Percentiles rank a stretch among this genome's conserved stretches.
Conservation (phyloP, 2,329 filamentous ascomycete species). For the Pyrenophora graminea region DNA sequence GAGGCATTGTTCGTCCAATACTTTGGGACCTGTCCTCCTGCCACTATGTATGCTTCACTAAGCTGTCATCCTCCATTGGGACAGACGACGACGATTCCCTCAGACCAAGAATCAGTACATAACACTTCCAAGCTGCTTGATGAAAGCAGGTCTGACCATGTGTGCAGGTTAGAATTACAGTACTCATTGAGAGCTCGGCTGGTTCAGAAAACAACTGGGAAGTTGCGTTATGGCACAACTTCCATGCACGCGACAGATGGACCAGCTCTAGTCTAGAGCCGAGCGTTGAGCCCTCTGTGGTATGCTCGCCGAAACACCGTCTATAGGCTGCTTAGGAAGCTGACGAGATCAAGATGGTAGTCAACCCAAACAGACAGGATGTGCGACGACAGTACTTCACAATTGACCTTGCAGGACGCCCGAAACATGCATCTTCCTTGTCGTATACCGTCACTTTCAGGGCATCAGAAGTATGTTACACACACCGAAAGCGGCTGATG, state of each 20-base stretch:
- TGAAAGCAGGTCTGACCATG: slow-evolving; percentile 15
- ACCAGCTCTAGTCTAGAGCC: slow-evolving; percentile 60
- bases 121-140: not conserved
- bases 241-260: slow-evolving; percentile 61
- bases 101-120: slow-evolving; percentile 46
- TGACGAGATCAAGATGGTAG: slow-evolving; percentile 29
- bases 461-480: slow-evolving; percentile 38
- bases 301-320: slow-evolving; percentile 13
- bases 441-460: slow-evolving; percentile 76
- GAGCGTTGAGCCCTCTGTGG: slow-evolving; percentile 32
- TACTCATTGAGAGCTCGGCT: slow-evolving; percentile 68
- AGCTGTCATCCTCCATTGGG: slow-evolving; percentile 73
- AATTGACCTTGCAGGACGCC: slow-evolving; percentile 51
- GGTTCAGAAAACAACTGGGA: slow-evolving; percentile 67
- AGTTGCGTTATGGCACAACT: slow-evolving; percentile 75
- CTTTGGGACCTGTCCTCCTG: not conserved
- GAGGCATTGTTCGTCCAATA: not conserved
- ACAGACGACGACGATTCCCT: slow-evolving; percentile 67
- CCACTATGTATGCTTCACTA: slow-evolving; percentile 57
- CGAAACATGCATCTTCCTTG: slow-evolving; percentile 54
- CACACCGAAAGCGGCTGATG: not conserved
- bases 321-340: not conserved
- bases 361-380: slow-evolving; percentile 18
- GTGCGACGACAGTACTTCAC: slow-evolving; percentile 59
- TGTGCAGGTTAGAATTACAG: slow-evolving; percentile 62